phyloP scores from a whole-genome alignment of 176 grass and related monocot species.

The Eragrostis curvula region DNA sequence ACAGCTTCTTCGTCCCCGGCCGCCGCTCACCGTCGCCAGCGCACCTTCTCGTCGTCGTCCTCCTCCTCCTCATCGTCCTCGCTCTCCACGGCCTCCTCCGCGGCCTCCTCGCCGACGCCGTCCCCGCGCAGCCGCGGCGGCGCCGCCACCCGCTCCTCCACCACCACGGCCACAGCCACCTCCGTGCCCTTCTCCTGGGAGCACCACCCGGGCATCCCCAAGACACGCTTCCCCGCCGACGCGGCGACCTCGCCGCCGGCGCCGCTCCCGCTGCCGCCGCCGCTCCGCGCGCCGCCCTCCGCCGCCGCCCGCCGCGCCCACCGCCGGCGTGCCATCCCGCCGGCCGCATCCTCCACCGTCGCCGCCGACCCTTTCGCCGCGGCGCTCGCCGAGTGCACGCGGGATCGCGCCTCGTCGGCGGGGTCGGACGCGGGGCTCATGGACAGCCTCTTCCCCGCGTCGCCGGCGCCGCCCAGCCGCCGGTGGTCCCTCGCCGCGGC shows the following conservation, averaged over 20 bases:
- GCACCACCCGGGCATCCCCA: slow-evolving; percentile 87
- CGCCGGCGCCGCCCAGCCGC: neutral
- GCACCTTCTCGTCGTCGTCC: slow-evolving; percentile 24
- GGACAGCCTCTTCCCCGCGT: slow-evolving; percentile 38
- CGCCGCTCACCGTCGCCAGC: slow-evolving; percentile 37
- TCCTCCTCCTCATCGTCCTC: slow-evolving; percentile 4
- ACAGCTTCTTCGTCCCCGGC: neutral
- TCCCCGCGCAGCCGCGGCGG: neutral
- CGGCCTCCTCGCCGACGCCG: slow-evolving; percentile 35
- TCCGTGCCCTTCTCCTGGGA: slow-evolving; percentile 99
- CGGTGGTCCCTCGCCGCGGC: slow-evolving; percentile 25
- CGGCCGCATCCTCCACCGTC: too few relatives aligned
- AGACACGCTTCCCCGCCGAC: slow-evolving; percentile 20
- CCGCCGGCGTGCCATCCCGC: slow-evolving; percentile 13
- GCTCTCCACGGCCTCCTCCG: slow-evolving; percentile 36
- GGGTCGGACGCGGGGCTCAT: neutral
- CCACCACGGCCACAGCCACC: slow-evolving; percentile 24
- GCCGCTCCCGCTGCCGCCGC: slow-evolving; percentile 40
- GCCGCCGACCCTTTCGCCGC: slow-evolving; percentile 48
- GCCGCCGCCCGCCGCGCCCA: neutral
- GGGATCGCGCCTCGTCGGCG: slow-evolving; percentile 22
- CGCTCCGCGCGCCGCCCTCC: slow-evolving; percentile 5
- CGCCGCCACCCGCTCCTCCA: slow-evolving; percentile 24
- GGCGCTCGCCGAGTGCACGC: slow-evolving; percentile 57
- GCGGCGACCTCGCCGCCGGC: slow-evolving; percentile 18